phyloP scores from a whole-genome alignment of 495 filamentous ascomycete species.

The Hyaloscypha variabilis region DNA sequence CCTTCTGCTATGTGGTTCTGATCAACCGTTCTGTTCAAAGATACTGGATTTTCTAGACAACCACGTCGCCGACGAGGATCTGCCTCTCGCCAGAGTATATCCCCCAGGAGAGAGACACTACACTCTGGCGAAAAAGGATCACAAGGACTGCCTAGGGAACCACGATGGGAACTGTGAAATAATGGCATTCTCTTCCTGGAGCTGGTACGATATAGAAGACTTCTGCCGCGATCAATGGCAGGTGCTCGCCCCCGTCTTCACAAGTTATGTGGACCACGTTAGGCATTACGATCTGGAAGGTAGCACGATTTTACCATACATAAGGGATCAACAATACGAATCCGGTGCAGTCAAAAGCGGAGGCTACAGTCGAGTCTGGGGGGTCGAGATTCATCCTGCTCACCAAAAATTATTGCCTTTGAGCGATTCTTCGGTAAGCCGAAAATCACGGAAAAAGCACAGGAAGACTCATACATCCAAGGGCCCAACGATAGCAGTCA shows the following conservation, averaged over 20 bases:
- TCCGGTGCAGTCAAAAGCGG: neutral
- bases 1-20: neutral
- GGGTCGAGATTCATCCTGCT: neutral
- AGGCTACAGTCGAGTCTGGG: conserved; percentile 10
- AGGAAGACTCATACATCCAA: neutral
- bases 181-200: conserved; percentile 7
- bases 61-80: conserved; percentile 6
- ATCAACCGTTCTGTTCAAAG: neutral
- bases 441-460: neutral
- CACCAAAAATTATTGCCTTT: neutral
- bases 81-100: conserved; percentile 1
- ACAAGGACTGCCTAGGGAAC: neutral
- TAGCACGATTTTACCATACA: neutral
- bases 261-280: neutral
- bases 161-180: neutral
- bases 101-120: neutral
- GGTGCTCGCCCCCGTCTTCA: conserved; percentile 12
- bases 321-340: neutral
- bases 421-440: neutral
- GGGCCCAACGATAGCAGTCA: neutral
- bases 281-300: neutral
- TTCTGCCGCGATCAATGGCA: neutral
- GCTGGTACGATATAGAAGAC: neutral
- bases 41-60: neutral
- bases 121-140: neutral